These are phyloP conservation scores for Syncephalastrum sp. DNA, from an alignment of 371 early-diverging fungal species.

Conservation along the genomic window DNA sequence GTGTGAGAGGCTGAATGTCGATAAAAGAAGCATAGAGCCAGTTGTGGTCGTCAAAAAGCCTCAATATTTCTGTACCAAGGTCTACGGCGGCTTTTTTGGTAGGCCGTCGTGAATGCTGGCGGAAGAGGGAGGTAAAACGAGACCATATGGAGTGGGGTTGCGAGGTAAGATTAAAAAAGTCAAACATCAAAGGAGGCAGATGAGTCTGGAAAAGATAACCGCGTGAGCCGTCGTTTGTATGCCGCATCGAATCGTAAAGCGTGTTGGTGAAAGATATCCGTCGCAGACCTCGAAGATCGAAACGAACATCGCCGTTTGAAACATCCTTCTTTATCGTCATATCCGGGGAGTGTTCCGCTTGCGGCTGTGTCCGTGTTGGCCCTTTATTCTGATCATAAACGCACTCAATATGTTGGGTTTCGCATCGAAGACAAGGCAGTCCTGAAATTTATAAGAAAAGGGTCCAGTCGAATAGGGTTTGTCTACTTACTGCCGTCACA, in stretches of 20 bases:
- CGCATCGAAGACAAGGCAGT: constrained; percentile 22
- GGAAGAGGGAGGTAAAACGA: constrained; percentile 13
- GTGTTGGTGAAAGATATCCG: constrained; percentile 21
- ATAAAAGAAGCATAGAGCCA: constrained; percentile 33
- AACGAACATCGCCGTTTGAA: constrained; percentile 13
- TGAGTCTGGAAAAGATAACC: constrained; percentile 15
- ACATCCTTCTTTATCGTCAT: constrained; percentile 7
- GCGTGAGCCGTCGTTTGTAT: constrained; percentile 1
- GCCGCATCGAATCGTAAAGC: constrained; percentile 23
- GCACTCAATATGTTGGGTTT: constrained; percentile 2
- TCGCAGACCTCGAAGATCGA: constrained; percentile 3
- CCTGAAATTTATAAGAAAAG: constrained; percentile 11
- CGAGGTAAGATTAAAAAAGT: constrained; percentile 29
- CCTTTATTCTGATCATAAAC: constrained; percentile 7
- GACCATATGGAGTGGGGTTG: constrained; percentile 30
- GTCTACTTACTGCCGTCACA: constrained; percentile 27
- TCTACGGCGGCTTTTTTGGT: not conserved
- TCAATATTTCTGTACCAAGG: constrained; percentile 16
- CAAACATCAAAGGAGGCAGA: constrained; percentile 33
- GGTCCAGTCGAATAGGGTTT: not conserved
- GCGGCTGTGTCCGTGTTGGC: not conserved
- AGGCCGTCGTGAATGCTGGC: not conserved
- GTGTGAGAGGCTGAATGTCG: constrained; percentile 6
- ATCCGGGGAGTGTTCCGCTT: constrained; percentile 2
- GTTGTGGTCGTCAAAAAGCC: constrained; percentile 23